Evolutionary conservation across 768 basidiomycete genomes (phyloP), one percentile per base, ranked within the genome.

Genomic region (Lentinula edodes): DNA sequence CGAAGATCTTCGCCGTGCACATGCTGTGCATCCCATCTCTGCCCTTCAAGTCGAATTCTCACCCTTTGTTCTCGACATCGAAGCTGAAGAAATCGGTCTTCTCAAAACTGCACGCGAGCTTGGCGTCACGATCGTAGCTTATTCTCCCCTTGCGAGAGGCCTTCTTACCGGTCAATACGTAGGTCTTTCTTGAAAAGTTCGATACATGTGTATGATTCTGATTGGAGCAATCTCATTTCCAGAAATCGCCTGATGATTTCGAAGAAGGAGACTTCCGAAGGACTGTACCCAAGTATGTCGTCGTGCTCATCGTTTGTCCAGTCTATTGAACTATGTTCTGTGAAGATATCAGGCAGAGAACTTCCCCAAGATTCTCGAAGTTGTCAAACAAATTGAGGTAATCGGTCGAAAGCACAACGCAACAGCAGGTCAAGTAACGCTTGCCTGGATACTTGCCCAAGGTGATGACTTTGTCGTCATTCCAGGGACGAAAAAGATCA

Each of bases 381-480:
- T 83, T n/a, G 78, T 71, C 9, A 75, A 80, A 15, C 70, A 69
- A 12, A 65, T 82, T 20, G 69, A 73, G 54, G 64, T 64, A 13
- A 70, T 81, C 34, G 79, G 76, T 10, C 66, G 66, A 46, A 76
- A 74, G 54, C 71, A 80, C 61, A 64, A 72, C 42, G 78, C 75
- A 2, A 79, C 81, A 7, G 67, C 77, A 2, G 77, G 78, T n/a
- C 83, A 84, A 66, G 70, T 82, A 35, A 65, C 76, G 1, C 73
- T 85, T n/a, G 82, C 81, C 0, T 83, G 78, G 79, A 69, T 81
- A 8, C 70, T 83, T 8, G 74, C 77, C 12, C 77, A 81, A 65
- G 76, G 78, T 8, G 67, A 69, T 16, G 74, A 79, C 51, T 69
- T 82, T 62, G 71, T 78, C 55, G 71, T 78, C 28, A 80, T 81